phyloP scores from a whole-genome alignment of 768 basidiomycete genomes.

The Butyriboletus loyo region DNA sequence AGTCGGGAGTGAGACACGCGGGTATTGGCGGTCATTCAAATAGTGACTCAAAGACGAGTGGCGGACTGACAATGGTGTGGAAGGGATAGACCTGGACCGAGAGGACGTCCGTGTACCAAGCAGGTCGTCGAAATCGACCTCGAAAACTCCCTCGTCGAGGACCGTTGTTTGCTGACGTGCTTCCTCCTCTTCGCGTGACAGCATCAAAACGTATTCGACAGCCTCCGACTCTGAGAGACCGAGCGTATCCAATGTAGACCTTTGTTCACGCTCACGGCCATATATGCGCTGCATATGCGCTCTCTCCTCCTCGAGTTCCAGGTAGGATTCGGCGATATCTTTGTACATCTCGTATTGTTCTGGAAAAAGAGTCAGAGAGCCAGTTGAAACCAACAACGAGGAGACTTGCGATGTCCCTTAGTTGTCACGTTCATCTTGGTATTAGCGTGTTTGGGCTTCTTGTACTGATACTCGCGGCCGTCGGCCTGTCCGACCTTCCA shows the following conservation, averaged over 20 bases:
- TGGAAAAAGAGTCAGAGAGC: conserved; percentile 23
- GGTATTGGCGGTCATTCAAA: conserved; percentile 26
- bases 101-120: conserved; percentile 17
- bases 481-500: conserved; percentile 60
- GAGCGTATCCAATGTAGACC: conserved; percentile 51
- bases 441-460: conserved; percentile 33
- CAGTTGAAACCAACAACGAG: background rate
- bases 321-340: conserved; percentile 58
- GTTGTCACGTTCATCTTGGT: conserved; percentile 28
- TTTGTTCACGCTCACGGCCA: conserved; percentile 57
- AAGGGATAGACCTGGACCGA: conserved; percentile 2
- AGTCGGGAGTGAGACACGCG: conserved; percentile 22
- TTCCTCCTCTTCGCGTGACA: conserved; percentile 73
- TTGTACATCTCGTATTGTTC: conserved; percentile 63
- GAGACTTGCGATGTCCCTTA: conserved; percentile 47
- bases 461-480: conserved; percentile 24
- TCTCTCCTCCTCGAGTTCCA: conserved; percentile 51
- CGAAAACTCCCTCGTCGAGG: conserved; percentile 56
- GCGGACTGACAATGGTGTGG: conserved; percentile 5
- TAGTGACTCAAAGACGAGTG: conserved; percentile 20
- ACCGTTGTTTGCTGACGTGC: conserved; percentile 8
- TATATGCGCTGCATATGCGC: conserved; percentile 34
- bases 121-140: conserved; percentile 40
- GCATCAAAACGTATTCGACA: conserved; percentile 78
- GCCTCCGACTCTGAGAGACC: conserved; percentile 75